phyloP scores from a whole-genome alignment of 768 basidiomycete species.

The Hypsizygus marmoreus region DNA sequence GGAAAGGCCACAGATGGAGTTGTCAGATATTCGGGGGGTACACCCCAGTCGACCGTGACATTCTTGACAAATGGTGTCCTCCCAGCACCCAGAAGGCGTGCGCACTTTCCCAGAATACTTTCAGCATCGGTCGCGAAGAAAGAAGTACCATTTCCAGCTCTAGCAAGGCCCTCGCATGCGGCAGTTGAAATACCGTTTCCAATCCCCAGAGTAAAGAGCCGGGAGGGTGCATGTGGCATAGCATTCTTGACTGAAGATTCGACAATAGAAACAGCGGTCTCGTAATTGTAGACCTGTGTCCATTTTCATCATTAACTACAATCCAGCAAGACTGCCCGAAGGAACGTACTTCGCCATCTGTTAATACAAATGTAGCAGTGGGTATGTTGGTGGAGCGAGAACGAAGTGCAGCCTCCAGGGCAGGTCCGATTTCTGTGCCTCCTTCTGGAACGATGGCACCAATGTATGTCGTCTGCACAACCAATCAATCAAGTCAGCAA shows the following conservation, averaged over 20 bases:
- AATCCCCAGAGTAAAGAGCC: conserved; percentile 62
- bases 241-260: conserved; percentile 34
- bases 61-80: conserved; percentile 45
- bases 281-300: conserved; percentile 22
- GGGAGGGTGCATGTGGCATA: conserved; percentile 32
- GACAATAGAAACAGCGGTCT: conserved; percentile 24
- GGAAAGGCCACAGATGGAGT: conserved; percentile 20
- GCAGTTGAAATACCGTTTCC: conserved; percentile 51
- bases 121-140: conserved; percentile 48
- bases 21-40: conserved; percentile 26
- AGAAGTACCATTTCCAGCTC: conserved; percentile 51
- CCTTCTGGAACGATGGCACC: conserved; percentile 43
- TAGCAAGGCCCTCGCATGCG: conserved; percentile 56
- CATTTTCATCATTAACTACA: neutral
- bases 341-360: conserved; percentile 51
- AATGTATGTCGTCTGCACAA: conserved; percentile 40
- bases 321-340: neutral
- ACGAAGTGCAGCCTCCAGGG: conserved; percentile 40
- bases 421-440: conserved; percentile 52
- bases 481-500: neutral
- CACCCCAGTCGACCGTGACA: conserved; percentile 53
- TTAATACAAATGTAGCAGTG: conserved; percentile 56
- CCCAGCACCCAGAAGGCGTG: conserved; percentile 52
- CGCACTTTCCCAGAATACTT: conserved; percentile 49
- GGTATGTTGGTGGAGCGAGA: conserved; percentile 36